These are phyloP conservation scores for Russula sp. DNA, from an alignment of 768 basidiomycete species.

Conservation along the genomic window DNA sequence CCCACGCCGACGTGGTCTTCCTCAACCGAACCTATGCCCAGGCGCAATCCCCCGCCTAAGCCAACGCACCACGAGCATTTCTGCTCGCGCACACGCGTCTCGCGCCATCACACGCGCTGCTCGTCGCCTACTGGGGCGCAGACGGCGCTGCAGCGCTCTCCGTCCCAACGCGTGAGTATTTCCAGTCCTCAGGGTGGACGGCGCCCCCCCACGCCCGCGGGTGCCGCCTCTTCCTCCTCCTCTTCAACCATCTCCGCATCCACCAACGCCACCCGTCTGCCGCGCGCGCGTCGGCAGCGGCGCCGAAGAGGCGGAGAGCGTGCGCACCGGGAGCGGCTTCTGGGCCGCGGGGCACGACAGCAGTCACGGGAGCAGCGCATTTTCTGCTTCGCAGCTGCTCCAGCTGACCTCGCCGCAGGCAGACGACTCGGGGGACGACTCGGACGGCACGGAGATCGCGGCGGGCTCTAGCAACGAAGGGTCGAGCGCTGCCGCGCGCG, in stretches of 20 bases:
- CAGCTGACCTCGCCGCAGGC: constrained; percentile 34
- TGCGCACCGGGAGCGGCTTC: constrained; percentile 68
- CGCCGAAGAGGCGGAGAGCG: constrained; percentile 35
- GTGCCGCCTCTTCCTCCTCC: constrained; percentile 25
- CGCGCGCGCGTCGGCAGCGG: not conserved
- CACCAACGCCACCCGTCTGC: not conserved
- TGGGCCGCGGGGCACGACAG: constrained; percentile 54
- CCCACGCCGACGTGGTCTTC: constrained; percentile 79
- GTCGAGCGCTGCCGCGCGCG: constrained; percentile 24
- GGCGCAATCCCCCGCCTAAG: no score
- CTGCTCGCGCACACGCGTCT: constrained; percentile 64
- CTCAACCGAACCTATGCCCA: constrained; percentile 66
- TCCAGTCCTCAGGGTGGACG: constrained; percentile 80
- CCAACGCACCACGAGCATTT: no score
- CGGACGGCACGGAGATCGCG: constrained; percentile 25
- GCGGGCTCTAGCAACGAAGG: constrained; percentile 28
- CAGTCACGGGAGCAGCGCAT: constrained; percentile 52
- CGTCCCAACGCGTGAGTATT: constrained; percentile 78
- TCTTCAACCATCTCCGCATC: constrained; percentile 20
- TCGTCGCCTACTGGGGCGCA: constrained; percentile 76
- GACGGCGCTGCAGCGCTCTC: constrained; percentile 79
- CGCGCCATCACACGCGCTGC: constrained; percentile 66
- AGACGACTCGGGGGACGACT: constrained; percentile 54
- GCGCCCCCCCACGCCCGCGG: constrained; percentile 37
- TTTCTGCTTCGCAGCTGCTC: constrained; percentile 33